A percentile compares a stretch with the other conserved stretches of the same genome.
These are phyloP conservation scores for Fusarium tjaetaba DNA, from an alignment of 2,329 filamentous ascomycete genomes.

Conservation along the genomic window DNA sequence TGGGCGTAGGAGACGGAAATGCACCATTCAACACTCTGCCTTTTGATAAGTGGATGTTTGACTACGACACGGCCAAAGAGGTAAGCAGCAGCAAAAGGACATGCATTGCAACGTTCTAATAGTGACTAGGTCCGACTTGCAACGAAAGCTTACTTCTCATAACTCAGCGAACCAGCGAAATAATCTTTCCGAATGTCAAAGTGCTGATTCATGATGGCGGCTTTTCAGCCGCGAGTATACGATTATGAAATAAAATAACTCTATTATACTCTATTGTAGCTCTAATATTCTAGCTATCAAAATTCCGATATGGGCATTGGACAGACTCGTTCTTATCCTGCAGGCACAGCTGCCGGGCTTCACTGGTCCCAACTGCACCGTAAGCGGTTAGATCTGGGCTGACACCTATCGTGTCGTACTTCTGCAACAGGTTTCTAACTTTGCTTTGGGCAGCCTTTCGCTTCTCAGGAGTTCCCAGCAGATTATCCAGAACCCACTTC, in stretches of 20 bases:
- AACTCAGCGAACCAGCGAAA: too few species aligned
- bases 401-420: background rate
- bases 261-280: fast-evolving
- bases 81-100: too few species aligned
- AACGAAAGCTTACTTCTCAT: background rate
- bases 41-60: background rate
- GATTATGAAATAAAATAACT: too few species aligned
- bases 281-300: background rate
- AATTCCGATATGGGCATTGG: background rate
- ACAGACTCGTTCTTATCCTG: background rate
- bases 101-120: too few species aligned
- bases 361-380: background rate
- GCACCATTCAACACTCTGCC: background rate
- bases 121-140: background rate
- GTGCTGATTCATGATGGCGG: fast-evolving
- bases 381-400: background rate
- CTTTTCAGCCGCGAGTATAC: too few species aligned
- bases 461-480: background rate
- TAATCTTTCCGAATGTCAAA: too few species aligned
- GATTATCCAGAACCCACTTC: background rate
- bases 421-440: background rate
- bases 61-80: background rate
- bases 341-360: background rate
- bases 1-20: background rate
- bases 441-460: background rate